phyloP scores from a whole-genome alignment of 257 asterid genomes.

The Nicotiana benthamiana region DNA sequence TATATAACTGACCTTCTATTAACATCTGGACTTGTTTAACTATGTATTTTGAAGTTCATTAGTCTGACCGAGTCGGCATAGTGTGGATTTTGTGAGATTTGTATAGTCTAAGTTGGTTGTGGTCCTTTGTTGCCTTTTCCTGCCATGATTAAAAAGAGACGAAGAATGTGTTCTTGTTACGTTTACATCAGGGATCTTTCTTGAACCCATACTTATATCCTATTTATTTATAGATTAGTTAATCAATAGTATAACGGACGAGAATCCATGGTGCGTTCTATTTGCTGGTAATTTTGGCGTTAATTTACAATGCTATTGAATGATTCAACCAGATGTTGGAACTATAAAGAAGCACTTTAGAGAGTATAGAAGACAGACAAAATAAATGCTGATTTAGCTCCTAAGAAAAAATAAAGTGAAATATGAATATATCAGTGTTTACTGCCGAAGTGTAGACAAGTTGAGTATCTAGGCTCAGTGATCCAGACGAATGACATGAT shows the following conservation, averaged over 20 bases:
- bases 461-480: background rate
- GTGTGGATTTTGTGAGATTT: too few relatives aligned
- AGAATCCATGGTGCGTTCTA: background rate
- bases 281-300: too few relatives aligned
- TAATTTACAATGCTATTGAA: background rate
- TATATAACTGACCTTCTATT: too few relatives aligned
- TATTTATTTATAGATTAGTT: background rate
- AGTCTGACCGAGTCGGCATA: too few relatives aligned
- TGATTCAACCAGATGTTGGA: background rate
- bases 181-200: too few relatives aligned
- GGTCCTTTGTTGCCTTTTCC: too few relatives aligned
- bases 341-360: background rate
- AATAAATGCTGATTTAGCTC: background rate
- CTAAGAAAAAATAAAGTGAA: background rate
- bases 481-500: background rate
- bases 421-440: background rate
- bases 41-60: too few relatives aligned
- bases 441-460: background rate
- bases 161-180: background rate
- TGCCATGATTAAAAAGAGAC: too few relatives aligned
- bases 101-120: too few relatives aligned
- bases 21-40: too few relatives aligned
- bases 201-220: background rate
- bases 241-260: background rate
- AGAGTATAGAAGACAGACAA: background rate